A percentile compares a stretch with the other conserved stretches of the same genome.
These are phyloP conservation scores for Apiotrichum brassicae DNA, from an alignment of 1,284 basidiomycete species.

Conservation along the genomic window DNA sequence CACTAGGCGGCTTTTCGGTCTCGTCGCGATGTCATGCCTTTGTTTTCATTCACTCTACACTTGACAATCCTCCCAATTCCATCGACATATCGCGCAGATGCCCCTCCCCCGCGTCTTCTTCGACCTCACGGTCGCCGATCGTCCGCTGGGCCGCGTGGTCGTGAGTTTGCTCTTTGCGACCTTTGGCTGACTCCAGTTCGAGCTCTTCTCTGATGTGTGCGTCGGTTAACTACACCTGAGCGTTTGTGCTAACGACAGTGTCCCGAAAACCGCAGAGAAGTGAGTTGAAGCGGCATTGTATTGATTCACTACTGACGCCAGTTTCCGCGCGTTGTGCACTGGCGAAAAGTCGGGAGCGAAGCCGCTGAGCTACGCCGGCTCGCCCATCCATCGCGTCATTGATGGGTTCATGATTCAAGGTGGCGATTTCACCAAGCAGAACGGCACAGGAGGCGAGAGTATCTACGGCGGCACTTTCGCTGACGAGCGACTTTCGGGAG, in stretches of 20 bases:
- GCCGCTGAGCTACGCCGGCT: conserved; percentile 75
- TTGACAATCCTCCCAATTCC: no score
- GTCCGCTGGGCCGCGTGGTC: conserved; percentile 60
- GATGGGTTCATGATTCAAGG: conserved; percentile 83
- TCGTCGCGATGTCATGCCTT: no score
- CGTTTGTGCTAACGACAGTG: conserved; percentile 46
- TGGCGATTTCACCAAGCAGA: conserved; percentile 56
- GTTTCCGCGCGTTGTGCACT: conserved; percentile 81
- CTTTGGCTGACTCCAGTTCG: conserved; percentile 56
- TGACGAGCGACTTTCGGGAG: conserved; percentile 42
- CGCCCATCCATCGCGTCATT: conserved; percentile 72
- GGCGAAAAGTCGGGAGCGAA: conserved; percentile 69
- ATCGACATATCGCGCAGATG: conserved; percentile 1
- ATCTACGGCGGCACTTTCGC: conserved; percentile 45
- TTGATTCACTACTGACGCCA: conserved; percentile 42
- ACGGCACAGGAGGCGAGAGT: conserved; percentile 52
- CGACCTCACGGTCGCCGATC: conserved; percentile 61
- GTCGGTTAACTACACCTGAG: conserved; percentile 12
- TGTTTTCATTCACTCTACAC: not conserved
- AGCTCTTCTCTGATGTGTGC: conserved; percentile 59
- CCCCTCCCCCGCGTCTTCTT: conserved; percentile 55
- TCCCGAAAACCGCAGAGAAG: conserved; percentile 83
- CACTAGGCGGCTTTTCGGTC: no score
- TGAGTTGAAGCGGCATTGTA: conserved; percentile 40
- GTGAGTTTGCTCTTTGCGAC: conserved; percentile 17